Conservation (phyloP, 257 asterid genomes). For the Solanum peruvianum region DNA sequence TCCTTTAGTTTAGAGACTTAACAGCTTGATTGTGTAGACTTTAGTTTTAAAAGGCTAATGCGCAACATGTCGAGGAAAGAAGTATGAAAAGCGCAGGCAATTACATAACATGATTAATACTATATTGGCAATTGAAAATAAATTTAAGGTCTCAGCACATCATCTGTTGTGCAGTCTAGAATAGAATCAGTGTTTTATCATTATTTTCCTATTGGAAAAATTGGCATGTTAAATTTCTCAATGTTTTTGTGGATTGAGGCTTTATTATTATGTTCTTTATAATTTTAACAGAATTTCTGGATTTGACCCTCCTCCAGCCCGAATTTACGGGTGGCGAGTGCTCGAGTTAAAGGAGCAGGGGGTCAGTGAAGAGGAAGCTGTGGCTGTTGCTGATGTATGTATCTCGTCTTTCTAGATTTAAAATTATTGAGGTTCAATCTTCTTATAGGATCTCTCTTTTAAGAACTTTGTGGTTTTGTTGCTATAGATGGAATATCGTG, state of each 20-base stretch:
- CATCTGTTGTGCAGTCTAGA: not conserved
- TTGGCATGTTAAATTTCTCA: not conserved
- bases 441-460: not conserved
- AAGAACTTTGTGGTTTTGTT: not conserved
- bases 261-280: not conserved
- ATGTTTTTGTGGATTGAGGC: not conserved
- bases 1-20: not conserved
- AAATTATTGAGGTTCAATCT: not conserved
- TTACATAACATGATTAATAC: not conserved
- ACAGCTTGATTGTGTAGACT: not conserved
- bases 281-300: constrained; percentile 39
- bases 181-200: not conserved
- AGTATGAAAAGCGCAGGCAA: not conserved
- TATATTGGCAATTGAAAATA: not conserved
- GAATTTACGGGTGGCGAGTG: constrained; percentile 72
- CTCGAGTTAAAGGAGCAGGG: constrained; percentile 84
- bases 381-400: constrained; percentile 72
- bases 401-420: not conserved
- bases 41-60: not conserved
- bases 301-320: constrained; percentile 78
- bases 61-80: not conserved
- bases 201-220: not conserved
- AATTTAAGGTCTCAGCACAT: not conserved
- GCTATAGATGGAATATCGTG: constrained; percentile 58
- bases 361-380: constrained; percentile 45